Evolutionary conservation across 805 yeast species (phyloP).

Genomic region (Barnettozyma vustinii): DNA sequence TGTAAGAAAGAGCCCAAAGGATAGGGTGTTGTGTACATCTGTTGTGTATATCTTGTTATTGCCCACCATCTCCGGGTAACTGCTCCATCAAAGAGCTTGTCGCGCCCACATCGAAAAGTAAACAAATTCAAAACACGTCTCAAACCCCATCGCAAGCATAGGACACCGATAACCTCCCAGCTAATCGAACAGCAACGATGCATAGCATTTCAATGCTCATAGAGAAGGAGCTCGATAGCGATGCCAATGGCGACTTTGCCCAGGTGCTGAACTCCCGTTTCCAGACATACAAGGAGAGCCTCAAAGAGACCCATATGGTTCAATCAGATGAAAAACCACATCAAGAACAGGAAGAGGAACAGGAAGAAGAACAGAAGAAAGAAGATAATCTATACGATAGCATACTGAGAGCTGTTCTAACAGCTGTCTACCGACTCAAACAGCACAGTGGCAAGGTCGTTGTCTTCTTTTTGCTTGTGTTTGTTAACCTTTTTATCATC

Average conservation of each 20-base stretch:
- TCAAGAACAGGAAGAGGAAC: background rate
- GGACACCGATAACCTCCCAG: background rate
- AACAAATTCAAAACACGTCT: background rate
- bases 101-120: background rate
- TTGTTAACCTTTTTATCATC: slow-evolving; percentile 6
- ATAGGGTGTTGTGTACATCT: too few species aligned
- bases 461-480: background rate
- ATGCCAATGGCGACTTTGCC: background rate
- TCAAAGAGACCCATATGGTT: slow-evolving; percentile 1
- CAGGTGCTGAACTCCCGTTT: background rate
- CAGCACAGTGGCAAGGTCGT: background rate
- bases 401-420: slow-evolving; percentile 1
- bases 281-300: background rate
- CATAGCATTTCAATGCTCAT: background rate
- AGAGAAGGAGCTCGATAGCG: slow-evolving; percentile 1
- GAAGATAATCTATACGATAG: background rate
- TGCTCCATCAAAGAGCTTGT: background rate
- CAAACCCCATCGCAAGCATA: background rate
- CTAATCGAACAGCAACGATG: background rate
- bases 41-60: too few species aligned
- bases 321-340: background rate
- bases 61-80: background rate
- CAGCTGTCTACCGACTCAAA: slow-evolving; percentile 1
- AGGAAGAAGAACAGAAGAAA: background rate
- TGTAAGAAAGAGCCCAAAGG: too few species aligned